A percentile compares a stretch with the other conserved stretches of the same genome.
phyloP scores from a whole-genome alignment of 352 stramenopile genomes.

The Pythium insidiosum region DNA sequence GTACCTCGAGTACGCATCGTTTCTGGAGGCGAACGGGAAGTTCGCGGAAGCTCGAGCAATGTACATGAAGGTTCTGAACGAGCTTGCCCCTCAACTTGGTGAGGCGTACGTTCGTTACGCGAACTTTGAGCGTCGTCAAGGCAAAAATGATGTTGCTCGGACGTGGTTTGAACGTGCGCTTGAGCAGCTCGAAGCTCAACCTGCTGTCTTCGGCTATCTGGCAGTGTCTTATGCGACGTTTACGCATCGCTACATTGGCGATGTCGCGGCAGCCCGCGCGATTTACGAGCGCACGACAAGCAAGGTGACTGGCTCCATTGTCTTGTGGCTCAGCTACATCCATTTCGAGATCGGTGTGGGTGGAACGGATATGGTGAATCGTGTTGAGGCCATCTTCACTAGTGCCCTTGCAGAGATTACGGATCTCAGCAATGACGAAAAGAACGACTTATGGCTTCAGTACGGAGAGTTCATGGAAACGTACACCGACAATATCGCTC shows the following conservation, averaged over 20 bases:
- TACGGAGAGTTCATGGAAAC: conserved; percentile 70
- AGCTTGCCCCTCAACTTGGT: conserved; percentile 48
- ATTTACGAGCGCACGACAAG: conserved; percentile 37
- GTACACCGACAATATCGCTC: conserved; percentile 27
- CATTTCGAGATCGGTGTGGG: conserved; percentile 50
- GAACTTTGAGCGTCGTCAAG: conserved; percentile 63
- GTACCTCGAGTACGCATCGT: conserved; percentile 66
- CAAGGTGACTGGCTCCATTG: conserved; percentile 30
- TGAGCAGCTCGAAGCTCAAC: conserved; percentile 25
- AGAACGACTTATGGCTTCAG: conserved; percentile 77
- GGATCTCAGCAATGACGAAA: conserved; percentile 53
- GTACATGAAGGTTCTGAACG: conserved; percentile 47
- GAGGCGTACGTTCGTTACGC: conserved; percentile 58
- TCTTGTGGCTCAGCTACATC: conserved; percentile 63
- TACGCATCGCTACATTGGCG: conserved; percentile 32
- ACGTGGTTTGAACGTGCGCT: conserved; percentile 46
- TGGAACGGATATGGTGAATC: conserved; percentile 22
- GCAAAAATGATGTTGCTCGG: conserved; percentile 38
- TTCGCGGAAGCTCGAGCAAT: conserved; percentile 32
- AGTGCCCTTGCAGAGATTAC: conserved; percentile 39
- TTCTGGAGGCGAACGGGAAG: conserved; percentile 56
- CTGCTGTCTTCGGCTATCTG: conserved; percentile 38
- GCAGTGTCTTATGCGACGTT: conserved; percentile 54
- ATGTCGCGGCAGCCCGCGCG: conserved; percentile 26
- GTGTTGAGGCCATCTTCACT: conserved; percentile 25